Base-by-base conservation (phyloP, 768 basidiomycete species). In the Suillus subluteus region DNA sequence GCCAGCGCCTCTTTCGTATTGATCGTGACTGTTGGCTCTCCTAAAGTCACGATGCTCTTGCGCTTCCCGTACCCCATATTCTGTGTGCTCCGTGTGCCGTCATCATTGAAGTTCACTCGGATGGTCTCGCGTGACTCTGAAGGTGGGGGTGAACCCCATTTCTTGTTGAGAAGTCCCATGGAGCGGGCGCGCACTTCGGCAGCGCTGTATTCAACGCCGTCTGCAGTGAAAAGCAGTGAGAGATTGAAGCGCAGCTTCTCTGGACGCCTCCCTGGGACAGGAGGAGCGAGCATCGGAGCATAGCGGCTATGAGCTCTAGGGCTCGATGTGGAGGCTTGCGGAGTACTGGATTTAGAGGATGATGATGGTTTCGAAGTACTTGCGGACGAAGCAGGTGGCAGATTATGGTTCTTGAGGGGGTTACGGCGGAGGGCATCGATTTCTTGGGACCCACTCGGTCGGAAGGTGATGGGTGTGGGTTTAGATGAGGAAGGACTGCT, bases 1-100 rank as follows among this genome's bases (percentile, higher is more conserved):
- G 88, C 92, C 41, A 98, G 83, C 4, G 98, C 98, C 69, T 95
- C 94, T 76, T 95, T 96, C 37, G 98, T 99, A 75, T 98, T 98
- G 71, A 99, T 95, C 1, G 98, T 99, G 7, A 99, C 90, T 0
- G 94, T 95, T 5, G 93, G 92, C 75, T 95, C 93, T 18, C 81
- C 82, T 18, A 77, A 83, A 37, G 77, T 79, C 66, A 80, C 74
- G 40, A 84, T 70, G 67, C 82, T 84, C 78, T 81, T 86, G 63
- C 86, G 80, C 35, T 79, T 80, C 62, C 74, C 71, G 12, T 74
- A 77, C 63, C 79, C 79, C 71, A 76, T 75, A 41, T 79, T 80
- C 44, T 80, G 82, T 32, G 76, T 73, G 44, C 83, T 78, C 70
- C 81, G 85, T 62, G 79, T 78, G 4, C 84, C 86, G 63, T 86